Evolutionary conservation across 2,329 filamentous ascomycete species (phyloP).

Genomic region (Colletotrichum nymphaeae): DNA sequence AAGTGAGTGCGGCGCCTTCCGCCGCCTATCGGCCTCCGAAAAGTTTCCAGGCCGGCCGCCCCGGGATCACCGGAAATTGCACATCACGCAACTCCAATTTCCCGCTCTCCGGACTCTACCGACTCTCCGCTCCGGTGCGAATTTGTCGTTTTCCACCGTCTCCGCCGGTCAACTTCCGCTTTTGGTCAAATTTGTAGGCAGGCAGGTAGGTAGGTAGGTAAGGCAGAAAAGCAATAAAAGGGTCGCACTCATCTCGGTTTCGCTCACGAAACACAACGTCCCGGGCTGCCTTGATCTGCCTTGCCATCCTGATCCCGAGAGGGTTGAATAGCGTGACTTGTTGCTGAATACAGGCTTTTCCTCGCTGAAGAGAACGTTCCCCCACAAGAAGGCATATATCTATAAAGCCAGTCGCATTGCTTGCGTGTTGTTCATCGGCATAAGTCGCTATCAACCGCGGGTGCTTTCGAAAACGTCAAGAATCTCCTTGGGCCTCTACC

Average conservation of each 20-base stretch:
- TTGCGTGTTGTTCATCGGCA: too few relatives aligned
- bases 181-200: not conserved
- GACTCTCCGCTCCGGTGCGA: not conserved
- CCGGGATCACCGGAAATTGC: not conserved
- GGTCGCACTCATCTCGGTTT: not conserved
- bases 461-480: too few relatives aligned
- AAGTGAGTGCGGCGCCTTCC: not conserved
- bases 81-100: not conserved
- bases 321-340: too few relatives aligned
- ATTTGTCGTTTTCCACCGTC: not conserved
- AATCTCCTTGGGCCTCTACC: too few relatives aligned
- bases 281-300: too few relatives aligned
- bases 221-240: not conserved
- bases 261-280: too few relatives aligned
- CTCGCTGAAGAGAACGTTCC: too few relatives aligned
- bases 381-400: too few relatives aligned
- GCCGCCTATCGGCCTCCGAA: not conserved
- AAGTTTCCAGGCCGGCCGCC: not conserved
- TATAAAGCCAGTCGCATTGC: too few relatives aligned
- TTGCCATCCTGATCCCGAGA: too few relatives aligned
- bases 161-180: not conserved
- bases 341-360: too few relatives aligned
- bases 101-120: not conserved
- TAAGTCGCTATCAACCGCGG: too few relatives aligned
- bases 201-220: not conserved